Evolutionary conservation across 2,329 filamentous ascomycete genomes (phyloP), one percentile per base, ranked within the genome.

Genomic region (Clarireedia sp.): DNA sequence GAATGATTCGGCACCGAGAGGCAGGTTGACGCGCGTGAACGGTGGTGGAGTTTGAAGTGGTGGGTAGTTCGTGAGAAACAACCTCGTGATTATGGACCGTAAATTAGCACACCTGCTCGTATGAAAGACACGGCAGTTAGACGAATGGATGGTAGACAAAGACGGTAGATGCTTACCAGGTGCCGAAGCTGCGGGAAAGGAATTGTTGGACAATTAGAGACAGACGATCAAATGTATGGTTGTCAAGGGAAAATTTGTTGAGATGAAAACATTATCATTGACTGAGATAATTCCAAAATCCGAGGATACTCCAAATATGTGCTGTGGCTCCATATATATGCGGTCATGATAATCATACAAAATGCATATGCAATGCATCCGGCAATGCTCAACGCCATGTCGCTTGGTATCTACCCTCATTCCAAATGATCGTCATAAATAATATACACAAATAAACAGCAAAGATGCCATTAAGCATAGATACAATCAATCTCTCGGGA

Each of bases 401-500:
- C 47, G 24, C 40, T 51, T 55, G 53, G 53, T 55, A 55, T 55
- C 53, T 33, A 45, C 51, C 41, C 24, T 44, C 36, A 23, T 26
- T 9, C 3, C 10, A 44, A 50, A 55, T 24, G 52, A 48, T 33
- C 37, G 14, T 49, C 47, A 19, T 51, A 23, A 21, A 55, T 55
- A 56, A 56, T 56, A 23, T 51, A 54, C 44, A 54, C 26, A 17
- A 36, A 36, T 17, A 10, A 36, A 36, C 26, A 12, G n/a, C 24
- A 12, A 19, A 24, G 17, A 26, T 46, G 41, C 49, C 12, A n/a
- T 58, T 17, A 48, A 62, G 59, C 53, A 53, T 67, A 67, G 52
- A 65, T 49, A 56, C 61, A 64, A 56, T 67, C 65, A 33, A 57
- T 62, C 29, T 66, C 61, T 33, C 59, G 49, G 3, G 58, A 36